Evolutionary conservation across 805 yeast genomes (phyloP).

Genomic region (Wickerhamiella spandovensis): DNA sequence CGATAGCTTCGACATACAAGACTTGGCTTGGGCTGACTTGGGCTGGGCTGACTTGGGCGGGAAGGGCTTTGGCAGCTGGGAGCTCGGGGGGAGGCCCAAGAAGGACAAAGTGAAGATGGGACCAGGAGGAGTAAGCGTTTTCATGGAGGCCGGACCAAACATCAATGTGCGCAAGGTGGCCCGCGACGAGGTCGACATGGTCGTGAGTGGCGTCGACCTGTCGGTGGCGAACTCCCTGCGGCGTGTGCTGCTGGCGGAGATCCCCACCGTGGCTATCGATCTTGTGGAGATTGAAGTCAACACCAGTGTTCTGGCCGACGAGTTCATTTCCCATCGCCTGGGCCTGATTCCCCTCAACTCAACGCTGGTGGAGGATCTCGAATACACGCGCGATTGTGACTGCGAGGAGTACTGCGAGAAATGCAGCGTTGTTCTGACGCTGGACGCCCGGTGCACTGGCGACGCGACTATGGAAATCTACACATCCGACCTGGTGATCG

Average conservation of each 20-base stretch:
- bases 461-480: conserved; percentile 84
- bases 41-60: neutral
- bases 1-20: neutral
- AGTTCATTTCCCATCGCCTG: conserved; percentile 84
- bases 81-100: too few species aligned
- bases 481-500: conserved; percentile 59
- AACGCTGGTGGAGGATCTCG: conserved; percentile 66
- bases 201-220: conserved; percentile 73
- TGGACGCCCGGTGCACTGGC: conserved; percentile 79
- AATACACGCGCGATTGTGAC: conserved; percentile 89
- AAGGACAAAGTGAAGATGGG: too few species aligned
- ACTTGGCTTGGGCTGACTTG: neutral
- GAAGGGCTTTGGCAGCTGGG: too few species aligned
- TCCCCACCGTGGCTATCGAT: conserved; percentile 95
- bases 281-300: conserved; percentile 87
- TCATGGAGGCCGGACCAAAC: conserved; percentile 35
- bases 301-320: conserved; percentile 93
- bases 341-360: conserved; percentile 86
- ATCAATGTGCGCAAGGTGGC: conserved; percentile 81
- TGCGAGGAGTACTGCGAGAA: conserved; percentile 96
- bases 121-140: too few species aligned
- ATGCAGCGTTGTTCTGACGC: conserved; percentile 77
- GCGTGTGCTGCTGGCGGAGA: conserved; percentile 87
- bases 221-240: conserved; percentile 87
- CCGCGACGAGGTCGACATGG: conserved; percentile 79